A percentile compares a stretch with the other conserved stretches of the same genome.
Conservation (phyloP, 495 filamentous ascomycete genomes). For the Elaphomyces granulatus region DNA sequence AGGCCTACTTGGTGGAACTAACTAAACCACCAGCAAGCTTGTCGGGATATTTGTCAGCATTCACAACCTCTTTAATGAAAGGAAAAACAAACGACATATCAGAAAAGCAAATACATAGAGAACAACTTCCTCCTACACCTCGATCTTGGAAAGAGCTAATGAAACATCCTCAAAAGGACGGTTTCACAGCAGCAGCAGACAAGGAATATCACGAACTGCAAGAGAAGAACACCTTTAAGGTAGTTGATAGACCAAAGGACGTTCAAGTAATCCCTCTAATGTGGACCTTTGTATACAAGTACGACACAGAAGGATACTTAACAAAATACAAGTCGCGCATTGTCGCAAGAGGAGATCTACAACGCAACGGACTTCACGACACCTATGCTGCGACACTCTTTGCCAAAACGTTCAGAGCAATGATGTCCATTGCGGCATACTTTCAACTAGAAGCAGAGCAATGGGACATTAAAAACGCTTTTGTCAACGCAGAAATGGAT, state of each 20-base stretch:
- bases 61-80: neutral
- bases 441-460: slow-evolving; percentile 8
- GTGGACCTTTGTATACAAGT: slow-evolving; percentile 12
- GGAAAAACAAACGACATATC: neutral
- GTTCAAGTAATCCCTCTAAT: neutral
- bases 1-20: neutral
- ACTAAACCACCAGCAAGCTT: neutral
- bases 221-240: neutral
- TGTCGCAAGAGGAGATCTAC: slow-evolving; percentile 15
- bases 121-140: neutral
- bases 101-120: neutral
- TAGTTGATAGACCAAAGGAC: neutral
- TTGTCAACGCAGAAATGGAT: slow-evolving; percentile 12
- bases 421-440: slow-evolving; percentile 10
- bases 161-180: neutral
- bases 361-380: slow-evolving; percentile 5
- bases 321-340: slow-evolving; percentile 18
- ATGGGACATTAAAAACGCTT: slow-evolving; percentile 16
- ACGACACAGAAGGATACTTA: slow-evolving; percentile 10
- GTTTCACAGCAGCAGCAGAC: neutral
- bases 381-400: slow-evolving; percentile 14
- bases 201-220: neutral
- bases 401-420: slow-evolving; percentile 8
- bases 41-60: neutral
- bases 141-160: neutral